These are phyloP conservation scores for Guillardia theta DNA, from an alignment of 78 protist genomes.

Conservation along the genomic window DNA sequence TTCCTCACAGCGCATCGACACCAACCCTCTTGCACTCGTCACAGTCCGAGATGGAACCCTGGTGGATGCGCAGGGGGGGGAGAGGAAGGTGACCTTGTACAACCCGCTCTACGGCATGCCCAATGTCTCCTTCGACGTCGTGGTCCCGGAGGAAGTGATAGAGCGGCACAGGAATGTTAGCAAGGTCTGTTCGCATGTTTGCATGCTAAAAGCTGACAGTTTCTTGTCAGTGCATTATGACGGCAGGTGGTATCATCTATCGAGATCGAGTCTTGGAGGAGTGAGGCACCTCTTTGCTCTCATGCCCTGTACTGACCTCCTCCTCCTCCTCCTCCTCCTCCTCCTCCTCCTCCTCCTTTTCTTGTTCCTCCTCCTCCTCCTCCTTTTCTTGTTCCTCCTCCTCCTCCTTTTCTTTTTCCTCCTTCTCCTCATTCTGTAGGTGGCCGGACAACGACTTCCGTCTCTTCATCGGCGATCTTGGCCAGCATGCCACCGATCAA, in stretches of 20 bases:
- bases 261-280: neutral
- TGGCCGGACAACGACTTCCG: neutral
- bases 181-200: too few species aligned
- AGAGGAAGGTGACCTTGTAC: neutral
- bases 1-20: too few species aligned
- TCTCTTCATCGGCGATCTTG: neutral
- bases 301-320: neutral
- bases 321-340: neutral
- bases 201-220: too few species aligned
- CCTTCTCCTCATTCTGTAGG: neutral
- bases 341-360: neutral
- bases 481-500: neutral
- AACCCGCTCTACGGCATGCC: too few species aligned
- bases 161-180: too few species aligned
- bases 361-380: neutral
- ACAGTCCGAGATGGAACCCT: neutral
- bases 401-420: neutral
- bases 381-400: neutral
- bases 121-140: too few species aligned
- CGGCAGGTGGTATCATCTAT: neutral
- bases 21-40: too few species aligned
- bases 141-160: too few species aligned
- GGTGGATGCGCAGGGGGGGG: neutral
- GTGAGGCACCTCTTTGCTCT: neutral
- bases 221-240: neutral